Evolutionary conservation across 345 rosid species (phyloP).

Genomic region (Acer negundo): DNA sequence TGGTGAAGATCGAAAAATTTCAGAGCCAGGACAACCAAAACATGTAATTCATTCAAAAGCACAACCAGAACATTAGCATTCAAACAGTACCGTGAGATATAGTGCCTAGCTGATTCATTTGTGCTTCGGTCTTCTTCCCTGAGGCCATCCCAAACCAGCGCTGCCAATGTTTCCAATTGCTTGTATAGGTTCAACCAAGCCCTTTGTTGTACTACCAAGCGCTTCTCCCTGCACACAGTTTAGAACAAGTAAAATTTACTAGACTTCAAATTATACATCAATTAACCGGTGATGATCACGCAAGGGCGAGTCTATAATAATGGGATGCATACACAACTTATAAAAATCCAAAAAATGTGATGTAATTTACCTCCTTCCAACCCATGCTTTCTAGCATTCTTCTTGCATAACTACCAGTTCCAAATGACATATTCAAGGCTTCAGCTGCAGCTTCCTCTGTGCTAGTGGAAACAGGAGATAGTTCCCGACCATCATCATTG

Average conservation of each 20-base stretch:
- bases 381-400: slow-evolving; percentile 84
- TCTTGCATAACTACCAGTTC: slow-evolving; percentile 79
- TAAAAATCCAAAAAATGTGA: background rate
- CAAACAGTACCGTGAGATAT: background rate
- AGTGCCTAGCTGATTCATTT: background rate
- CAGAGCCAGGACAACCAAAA: background rate
- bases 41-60: background rate
- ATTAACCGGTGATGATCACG: background rate
- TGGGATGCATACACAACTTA: background rate
- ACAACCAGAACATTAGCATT: background rate
- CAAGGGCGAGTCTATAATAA: background rate
- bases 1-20: too few relatives aligned
- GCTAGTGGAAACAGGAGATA: slow-evolving; percentile 27
- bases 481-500: slow-evolving; percentile 27
- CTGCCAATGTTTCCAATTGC: slow-evolving; percentile 72
- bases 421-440: slow-evolving; percentile 71
- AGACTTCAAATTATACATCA: background rate
- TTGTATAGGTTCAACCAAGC: slow-evolving; percentile 66
- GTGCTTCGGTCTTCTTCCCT: slow-evolving; percentile 40
- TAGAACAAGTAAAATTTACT: background rate
- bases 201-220: slow-evolving; percentile 62
- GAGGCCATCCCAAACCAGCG: slow-evolving; percentile 78
- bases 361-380: slow-evolving; percentile 69
- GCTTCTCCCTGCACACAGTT: slow-evolving; percentile 63
- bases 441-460: slow-evolving; percentile 67